Evolutionary conservation across 106 monocot genomes (phyloP).

Genomic region (Alisma plantagoaquatica): DNA sequence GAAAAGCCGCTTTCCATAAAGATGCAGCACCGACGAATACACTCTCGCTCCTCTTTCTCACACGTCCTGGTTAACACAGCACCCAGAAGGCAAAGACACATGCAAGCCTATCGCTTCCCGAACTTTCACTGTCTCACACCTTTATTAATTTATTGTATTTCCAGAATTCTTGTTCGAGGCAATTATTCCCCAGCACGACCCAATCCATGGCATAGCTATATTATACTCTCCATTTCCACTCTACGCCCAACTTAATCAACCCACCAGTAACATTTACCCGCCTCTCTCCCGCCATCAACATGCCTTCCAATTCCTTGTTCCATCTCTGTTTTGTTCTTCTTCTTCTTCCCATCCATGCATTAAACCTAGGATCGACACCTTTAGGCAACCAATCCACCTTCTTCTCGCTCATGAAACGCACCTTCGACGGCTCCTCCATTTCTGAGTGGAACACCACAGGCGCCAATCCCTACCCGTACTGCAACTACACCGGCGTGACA

Average conservation of each 20-base stretch:
- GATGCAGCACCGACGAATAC: too few relatives aligned
- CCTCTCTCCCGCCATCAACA: too few relatives aligned
- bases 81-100: neutral
- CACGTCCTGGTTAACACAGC: too few relatives aligned
- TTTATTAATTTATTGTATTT: neutral
- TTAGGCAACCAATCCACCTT: conserved; percentile 27
- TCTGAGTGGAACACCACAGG: conserved; percentile 30
- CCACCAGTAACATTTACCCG: too few relatives aligned
- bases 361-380: neutral
- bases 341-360: conserved; percentile 9
- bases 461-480: conserved; percentile 16
- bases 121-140: neutral
- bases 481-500: conserved; percentile 49
- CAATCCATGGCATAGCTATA: neutral
- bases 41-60: too few relatives aligned
- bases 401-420: conserved; percentile 54
- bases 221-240: neutral
- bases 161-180: neutral
- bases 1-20: conserved; percentile 2
- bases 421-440: conserved; percentile 42
- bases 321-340: conserved; percentile 6
- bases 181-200: conserved; percentile 2
- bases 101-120: neutral
- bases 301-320: conserved; percentile 11
- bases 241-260: neutral